These are phyloP conservation scores for Wickerhamomyces ciferrii DNA, from an alignment of 805 yeast genomes.

Conservation along the genomic window DNA sequence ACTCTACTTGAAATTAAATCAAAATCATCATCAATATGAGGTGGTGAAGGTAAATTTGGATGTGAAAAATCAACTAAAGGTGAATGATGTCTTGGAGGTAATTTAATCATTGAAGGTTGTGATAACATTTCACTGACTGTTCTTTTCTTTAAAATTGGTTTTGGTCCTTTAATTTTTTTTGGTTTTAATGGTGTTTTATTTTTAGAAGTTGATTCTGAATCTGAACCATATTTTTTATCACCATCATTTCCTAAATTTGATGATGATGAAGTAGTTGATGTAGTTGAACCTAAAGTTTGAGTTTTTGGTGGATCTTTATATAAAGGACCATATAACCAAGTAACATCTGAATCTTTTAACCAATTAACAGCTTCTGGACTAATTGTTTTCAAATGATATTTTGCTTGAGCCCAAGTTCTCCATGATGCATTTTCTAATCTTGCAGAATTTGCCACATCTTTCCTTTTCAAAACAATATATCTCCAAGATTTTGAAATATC, in stretches of 20 bases:
- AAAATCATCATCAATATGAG: slow-evolving; percentile 21
- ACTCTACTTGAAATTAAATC: slow-evolving; percentile 19
- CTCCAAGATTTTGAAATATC: slow-evolving; percentile 96
- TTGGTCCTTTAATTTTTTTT: slow-evolving; percentile 34
- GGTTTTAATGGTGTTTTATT: slow-evolving; percentile 5
- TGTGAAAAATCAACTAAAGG: slow-evolving; percentile 2
- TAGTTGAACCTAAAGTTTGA: slow-evolving; percentile 3
- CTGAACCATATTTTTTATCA: slow-evolving; percentile 33
- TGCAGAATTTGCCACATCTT: slow-evolving; percentile 79
- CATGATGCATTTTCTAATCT: slow-evolving; percentile 87
- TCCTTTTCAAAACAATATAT: slow-evolving; percentile 76
- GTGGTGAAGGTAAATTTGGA: slow-evolving; percentile 16
- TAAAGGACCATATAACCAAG: slow-evolving; percentile 94
- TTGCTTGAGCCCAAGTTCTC: slow-evolving; percentile 97
- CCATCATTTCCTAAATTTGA: slow-evolving; percentile 5
- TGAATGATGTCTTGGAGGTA: slow-evolving; percentile 14
- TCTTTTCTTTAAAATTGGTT: slow-evolving; percentile 85
- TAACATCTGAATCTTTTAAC: slow-evolving; percentile 95
- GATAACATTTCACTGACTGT: slow-evolving; percentile 79
- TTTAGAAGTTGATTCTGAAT: slow-evolving; percentile 28
- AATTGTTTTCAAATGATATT: slow-evolving; percentile 70
- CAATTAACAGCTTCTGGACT: slow-evolving; percentile 91
- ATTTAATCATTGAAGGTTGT: slow-evolving; percentile 35
- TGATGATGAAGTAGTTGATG: neutral
- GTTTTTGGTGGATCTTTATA: slow-evolving; percentile 14